Evolutionary conservation across 2,329 filamentous ascomycete species (phyloP), one percentile per base, ranked within the genome.

Genomic region (Cytospora chrysosperma): DNA sequence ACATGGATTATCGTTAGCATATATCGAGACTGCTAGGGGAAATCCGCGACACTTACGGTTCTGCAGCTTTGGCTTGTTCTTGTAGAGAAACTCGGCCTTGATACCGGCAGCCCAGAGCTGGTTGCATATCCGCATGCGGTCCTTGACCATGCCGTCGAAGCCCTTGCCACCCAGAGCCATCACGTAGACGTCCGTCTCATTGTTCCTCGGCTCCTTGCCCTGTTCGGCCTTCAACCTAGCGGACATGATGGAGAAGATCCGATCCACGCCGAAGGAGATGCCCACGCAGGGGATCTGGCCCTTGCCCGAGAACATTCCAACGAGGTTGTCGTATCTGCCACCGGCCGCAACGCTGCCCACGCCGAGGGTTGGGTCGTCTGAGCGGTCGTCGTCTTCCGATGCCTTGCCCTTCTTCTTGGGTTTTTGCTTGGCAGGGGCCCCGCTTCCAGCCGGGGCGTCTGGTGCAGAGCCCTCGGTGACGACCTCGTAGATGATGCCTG

Each of bases 151-250:
- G 53, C 92, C 92, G 19, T 84, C 89, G 75, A 93, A 94, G 24
- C 88, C 90, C 77, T 93, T 94, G 59, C 91, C 90, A 60, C 92
- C 93, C 72, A 97, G 93, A 0, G 93, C 93, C 93, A 98, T 98
- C 72, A 98, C 90, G 76, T 88, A 97, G 53, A 93, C 93, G 72
- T 98, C 93, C 3, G 93, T 89, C 70, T 95, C 90, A 72, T 88
- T 92, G 68, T 58, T 54, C 12, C 61, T 66, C 8, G 52, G 56
- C 50, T 61, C 58, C 27, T 40, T 40, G 52, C 79, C 83, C 70
- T 84, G 82, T 63, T 86, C 85, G 83, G 85, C 66, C 85, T 86
- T 74, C 92, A 83, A 56, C 88, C 84, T 59, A 26, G 90, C 88
- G 75, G 95, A 94, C 67, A 88, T 92, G 73, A 96, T 93, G 70